These are phyloP conservation scores for Cyclotella choctawhatcheeana DNA, from an alignment of 108 stramenopile genomes.

Conservation along the genomic window DNA sequence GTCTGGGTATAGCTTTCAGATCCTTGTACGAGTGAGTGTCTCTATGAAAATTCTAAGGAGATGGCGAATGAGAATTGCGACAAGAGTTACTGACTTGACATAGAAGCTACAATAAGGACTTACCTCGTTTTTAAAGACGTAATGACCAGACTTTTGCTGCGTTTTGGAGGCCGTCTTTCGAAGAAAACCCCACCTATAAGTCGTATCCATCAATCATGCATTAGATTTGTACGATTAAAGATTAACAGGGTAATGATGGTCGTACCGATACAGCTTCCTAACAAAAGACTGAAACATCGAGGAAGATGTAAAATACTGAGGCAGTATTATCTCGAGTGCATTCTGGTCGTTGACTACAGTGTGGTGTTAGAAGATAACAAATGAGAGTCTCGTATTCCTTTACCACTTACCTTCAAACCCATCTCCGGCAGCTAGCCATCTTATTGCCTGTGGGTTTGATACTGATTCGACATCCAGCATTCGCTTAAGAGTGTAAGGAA, in stretches of 20 bases:
- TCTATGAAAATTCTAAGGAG: conserved; percentile 7
- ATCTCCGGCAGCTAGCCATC: conserved; percentile 9
- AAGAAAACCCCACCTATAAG: conserved; percentile 24
- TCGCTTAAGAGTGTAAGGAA: background rate
- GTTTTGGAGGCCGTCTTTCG: no score
- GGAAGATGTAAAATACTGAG: conserved; percentile 13
- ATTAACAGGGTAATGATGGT: no score
- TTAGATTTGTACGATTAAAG: no score
- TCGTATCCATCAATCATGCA: no score
- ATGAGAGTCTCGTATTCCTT: no score
- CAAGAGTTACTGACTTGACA: no score
- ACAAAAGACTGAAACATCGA: conserved; percentile 27
- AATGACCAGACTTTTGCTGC: conserved; percentile 10
- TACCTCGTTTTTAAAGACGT: conserved; percentile 17
- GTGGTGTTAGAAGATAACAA: no score
- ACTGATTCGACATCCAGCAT: conserved; percentile 14
- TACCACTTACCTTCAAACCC: conserved; percentile 26
- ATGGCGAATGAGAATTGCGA: no score
- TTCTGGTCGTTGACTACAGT: conserved; percentile 21
- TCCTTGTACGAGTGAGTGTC: conserved; percentile 13
- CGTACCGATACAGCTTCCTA: conserved; percentile 23
- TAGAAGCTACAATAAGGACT: no score
- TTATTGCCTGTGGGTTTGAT: background rate
- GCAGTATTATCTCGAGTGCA: conserved; percentile 17
- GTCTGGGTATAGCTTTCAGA: conserved; percentile 7